These are phyloP conservation scores for Penicillium sumatraense DNA, from an alignment of 2,329 filamentous ascomycete genomes.

Conservation along the genomic window DNA sequence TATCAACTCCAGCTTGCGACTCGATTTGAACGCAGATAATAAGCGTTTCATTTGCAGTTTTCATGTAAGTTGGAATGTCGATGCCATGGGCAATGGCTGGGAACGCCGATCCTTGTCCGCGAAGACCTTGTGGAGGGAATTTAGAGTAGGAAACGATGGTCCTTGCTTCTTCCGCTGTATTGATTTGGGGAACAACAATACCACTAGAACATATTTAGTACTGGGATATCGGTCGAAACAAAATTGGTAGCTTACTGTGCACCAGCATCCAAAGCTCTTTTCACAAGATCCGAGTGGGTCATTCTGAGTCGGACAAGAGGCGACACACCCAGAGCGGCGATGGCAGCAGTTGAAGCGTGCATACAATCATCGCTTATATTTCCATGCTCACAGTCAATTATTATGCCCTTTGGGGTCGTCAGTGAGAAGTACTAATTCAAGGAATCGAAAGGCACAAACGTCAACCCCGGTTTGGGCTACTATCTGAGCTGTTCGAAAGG, in stretches of 20 bases:
- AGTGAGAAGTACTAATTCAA: not conserved
- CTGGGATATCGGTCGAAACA: not conserved
- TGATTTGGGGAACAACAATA: constrained; percentile 46
- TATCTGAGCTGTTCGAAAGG: constrained; percentile 25
- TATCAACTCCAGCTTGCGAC: constrained; percentile 41
- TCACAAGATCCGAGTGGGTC: constrained; percentile 28
- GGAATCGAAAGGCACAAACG: constrained; percentile 4
- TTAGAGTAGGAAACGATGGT: constrained; percentile 29
- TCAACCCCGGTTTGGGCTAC: constrained; percentile 27
- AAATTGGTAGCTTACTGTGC: constrained; percentile 24
- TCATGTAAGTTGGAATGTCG: constrained; percentile 34
- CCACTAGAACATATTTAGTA: constrained; percentile 40
- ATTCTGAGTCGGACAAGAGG: constrained; percentile 29
- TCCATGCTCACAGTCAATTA: constrained; percentile 28
- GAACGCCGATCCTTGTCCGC: constrained; percentile 32
- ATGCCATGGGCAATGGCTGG: constrained; percentile 36
- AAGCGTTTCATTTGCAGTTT: constrained; percentile 37
- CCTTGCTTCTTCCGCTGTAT: constrained; percentile 54
- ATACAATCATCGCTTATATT: constrained; percentile 31
- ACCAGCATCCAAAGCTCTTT: constrained; percentile 31
- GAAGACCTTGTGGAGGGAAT: constrained; percentile 34
- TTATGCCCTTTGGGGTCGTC: constrained; percentile 16
- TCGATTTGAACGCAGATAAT: constrained; percentile 45
- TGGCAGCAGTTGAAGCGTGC: constrained; percentile 29
- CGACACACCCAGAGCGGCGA: constrained; percentile 27